Conservation (phyloP, 176 grass and related monocot genomes). For the Zoysia japonica region DNA sequence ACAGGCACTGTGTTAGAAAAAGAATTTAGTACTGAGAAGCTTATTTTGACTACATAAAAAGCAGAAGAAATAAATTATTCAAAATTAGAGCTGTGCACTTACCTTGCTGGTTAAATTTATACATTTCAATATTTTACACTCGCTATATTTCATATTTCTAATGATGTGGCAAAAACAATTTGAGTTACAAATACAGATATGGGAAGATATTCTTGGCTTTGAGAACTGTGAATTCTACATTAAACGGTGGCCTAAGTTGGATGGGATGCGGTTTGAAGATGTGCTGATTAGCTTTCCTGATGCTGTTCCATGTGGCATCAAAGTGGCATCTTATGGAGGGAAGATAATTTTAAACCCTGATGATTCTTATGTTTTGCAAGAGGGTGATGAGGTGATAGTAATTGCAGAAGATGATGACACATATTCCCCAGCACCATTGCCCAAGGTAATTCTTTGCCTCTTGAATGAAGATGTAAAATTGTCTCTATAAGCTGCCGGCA, state of each 20-base stretch:
- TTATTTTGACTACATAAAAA: background rate
- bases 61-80: background rate
- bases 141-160: conserved; percentile 25
- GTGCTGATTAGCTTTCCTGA: conserved; percentile 83
- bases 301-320: conserved; percentile 77
- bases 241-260: conserved; percentile 75
- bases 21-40: background rate
- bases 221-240: conserved; percentile 90
- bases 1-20: background rate
- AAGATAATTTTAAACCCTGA: conserved; percentile 85
- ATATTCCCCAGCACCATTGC: conserved; percentile 57
- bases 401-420: conserved; percentile 85
- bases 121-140: conserved; percentile 16
- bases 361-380: conserved; percentile 75
- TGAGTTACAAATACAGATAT: conserved; percentile 53
- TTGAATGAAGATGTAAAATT: conserved; percentile 12
- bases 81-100: background rate
- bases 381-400: conserved; percentile 76
- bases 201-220: conserved; percentile 84
- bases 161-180: conserved; percentile 27
- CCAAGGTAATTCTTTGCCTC: conserved; percentile 49
- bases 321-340: conserved; percentile 63
- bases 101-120: background rate
- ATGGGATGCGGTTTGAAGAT: conserved; percentile 75
- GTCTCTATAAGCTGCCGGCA: background rate